A percentile compares a stretch with the other conserved stretches of the same genome.
Conservation (phyloP, 1,284 basidiomycete genomes). For the Hemileia vastatrix region DNA sequence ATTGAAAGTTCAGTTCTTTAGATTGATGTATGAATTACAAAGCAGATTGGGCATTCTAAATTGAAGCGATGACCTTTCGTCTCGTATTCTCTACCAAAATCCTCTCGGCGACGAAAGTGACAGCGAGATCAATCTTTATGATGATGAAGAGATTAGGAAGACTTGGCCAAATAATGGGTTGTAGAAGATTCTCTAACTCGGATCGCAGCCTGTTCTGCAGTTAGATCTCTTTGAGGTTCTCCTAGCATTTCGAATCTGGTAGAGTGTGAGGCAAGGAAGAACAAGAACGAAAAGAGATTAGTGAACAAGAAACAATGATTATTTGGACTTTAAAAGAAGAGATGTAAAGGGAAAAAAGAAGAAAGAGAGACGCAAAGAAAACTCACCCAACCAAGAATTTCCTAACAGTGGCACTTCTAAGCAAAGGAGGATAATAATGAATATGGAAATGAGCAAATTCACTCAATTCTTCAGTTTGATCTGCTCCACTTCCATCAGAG, state of each 20-base stretch:
- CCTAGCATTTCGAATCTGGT: constrained; percentile 79
- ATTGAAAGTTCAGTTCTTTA: no score
- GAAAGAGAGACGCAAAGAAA: constrained; percentile 32
- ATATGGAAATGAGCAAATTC: constrained; percentile 76
- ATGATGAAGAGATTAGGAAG: no score
- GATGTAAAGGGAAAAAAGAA: not conserved
- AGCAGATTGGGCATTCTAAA: no score
- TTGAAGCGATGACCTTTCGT: no score
- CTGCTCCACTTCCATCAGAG: no score
- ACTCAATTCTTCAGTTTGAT: constrained; percentile 31
- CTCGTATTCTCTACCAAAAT: no score
- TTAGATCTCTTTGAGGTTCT: constrained; percentile 81
- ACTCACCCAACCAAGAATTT: constrained; percentile 90
- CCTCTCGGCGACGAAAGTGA: no score
- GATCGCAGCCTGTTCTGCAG: constrained; percentile 86
- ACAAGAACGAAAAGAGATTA: not conserved
- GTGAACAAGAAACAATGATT: no score
- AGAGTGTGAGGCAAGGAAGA: not conserved
- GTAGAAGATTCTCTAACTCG: no score
- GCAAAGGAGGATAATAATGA: constrained; percentile 77
- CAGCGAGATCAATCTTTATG: no score
- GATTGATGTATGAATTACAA: no score
- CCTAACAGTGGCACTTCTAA: constrained; percentile 68
- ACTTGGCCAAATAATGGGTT: no score
- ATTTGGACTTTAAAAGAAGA: constrained; percentile 2